Base-by-base conservation (phyloP, 305 asterid genomes). In the Fraxinus baroniana region DNA sequence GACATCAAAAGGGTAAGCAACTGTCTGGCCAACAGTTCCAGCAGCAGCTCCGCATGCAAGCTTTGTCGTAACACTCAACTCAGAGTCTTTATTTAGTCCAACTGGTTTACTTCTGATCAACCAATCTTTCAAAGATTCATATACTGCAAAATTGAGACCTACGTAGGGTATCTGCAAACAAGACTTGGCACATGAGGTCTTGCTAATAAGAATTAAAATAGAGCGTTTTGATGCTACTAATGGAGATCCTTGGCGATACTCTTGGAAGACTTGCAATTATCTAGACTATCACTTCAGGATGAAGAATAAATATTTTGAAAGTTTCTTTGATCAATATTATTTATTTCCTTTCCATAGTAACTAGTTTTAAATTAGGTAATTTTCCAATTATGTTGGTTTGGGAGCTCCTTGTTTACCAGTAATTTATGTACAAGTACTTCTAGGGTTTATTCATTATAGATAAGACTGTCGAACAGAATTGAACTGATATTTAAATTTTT, bases 1-100 rank as follows among this genome's bases (percentile, higher is more conserved):
- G 81, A 94, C 97, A 82, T 94, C 97, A 66, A 94, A 96, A 22
- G 98, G 98, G 87, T 94, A 94, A 36, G 98, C 98, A 87, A 94
- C 91, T 77, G 98, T 94, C 87, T 94, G 98, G 49, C 98, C 98
- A 79, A 94, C 92, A 49, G 98, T 94, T 81, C 98, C 98, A 77
- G 98, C 98, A 30, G 87, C 96, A 71, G 98, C 98, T 80, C 98
- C 98, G 79, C 98, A 94, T 8, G 92, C 92, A 83, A 94, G 98
- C 88, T 94, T 90, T 64, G 97, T 94, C 60, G 84, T 89, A 37
- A 94, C 92, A 81, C 98, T 92, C 89, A 94, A 86, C 78, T 94
- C 98, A 73, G 86, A 82, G 82, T 93, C 98, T 85, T 94, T 91
- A 79, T 83, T 90, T 35, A 94, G 91, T 74, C 91, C 90, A 74